Evolutionary conservation across 2,329 filamentous ascomycete genomes (phyloP), one percentile per base, ranked within the genome.

Genomic region (Dactylellina drechsleri): DNA sequence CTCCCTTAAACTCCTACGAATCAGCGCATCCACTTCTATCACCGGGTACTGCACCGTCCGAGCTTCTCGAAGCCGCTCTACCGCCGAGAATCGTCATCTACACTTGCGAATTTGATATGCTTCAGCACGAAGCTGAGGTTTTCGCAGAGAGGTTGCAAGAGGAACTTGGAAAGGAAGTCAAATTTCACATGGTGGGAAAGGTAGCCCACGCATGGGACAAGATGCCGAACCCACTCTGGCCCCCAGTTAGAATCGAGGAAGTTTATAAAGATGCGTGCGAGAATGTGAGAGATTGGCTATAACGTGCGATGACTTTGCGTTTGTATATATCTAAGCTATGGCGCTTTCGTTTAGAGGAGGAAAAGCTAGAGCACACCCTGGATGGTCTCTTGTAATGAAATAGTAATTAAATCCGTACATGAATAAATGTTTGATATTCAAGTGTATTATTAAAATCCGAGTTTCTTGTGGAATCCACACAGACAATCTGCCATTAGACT

Each of bases 171-270:
- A 90, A 89, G 81, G 83, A 84, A 3, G 86, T 90, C 0, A 82
- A 83, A 58, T 89, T 88, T 77, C 85, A 85, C n/a, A 85, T 88
- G 81, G 84, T 90, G 1, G 82, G 83, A 1, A 86, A 84, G 1
- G 88, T 88, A 18, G 84, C 85, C 26, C 89, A 90, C 79, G 88
- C 85, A 0, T 91, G 89, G 85, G 89, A 91, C 78, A 91, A 90
- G 81, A 86, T 85, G 26, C 88, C 88, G 0, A 89, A 89, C 78
- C 71, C 71, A 7, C 47, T 75, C 5, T 84, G 83, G 70, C 84
- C 85, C 23, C 85, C 84, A 1, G 82, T 82, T 0, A 84, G 84
- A 28, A 84, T 86, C 8, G 82, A 85, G 77, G 82, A 84, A 65
- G 82, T 88, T 72, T 89, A 89, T 78, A 77, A 82, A 50, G 83